Conservation (phyloP, 2,329 filamentous ascomycete species). For the Penicillium sp. region DNA sequence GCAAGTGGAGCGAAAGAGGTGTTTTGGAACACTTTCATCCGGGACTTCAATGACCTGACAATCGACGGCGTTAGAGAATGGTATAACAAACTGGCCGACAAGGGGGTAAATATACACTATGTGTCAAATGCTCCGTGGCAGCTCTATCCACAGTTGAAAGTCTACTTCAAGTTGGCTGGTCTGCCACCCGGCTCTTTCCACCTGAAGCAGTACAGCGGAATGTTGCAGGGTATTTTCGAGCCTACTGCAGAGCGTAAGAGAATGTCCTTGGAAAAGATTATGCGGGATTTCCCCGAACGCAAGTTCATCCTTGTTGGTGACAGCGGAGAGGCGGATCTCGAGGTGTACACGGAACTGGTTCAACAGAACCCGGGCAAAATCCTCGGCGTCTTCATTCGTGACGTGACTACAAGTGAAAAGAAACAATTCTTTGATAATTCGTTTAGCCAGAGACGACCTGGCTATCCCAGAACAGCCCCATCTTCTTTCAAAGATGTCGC, state of each 20-base stretch:
- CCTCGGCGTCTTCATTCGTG: slow-evolving; percentile 85
- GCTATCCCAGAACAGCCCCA: slow-evolving; percentile 19
- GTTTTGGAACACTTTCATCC: slow-evolving; percentile 91
- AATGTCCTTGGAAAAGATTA: slow-evolving; percentile 75
- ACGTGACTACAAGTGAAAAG: slow-evolving; percentile 77
- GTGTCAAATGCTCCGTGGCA: slow-evolving; percentile 99
- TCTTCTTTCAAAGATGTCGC: slow-evolving; percentile 24
- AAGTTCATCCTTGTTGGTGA: slow-evolving; percentile 91
- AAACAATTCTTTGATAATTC: slow-evolving; percentile 75
- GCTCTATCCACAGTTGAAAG: slow-evolving; percentile 81
- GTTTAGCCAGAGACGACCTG: slow-evolving; percentile 26
- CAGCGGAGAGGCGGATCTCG: slow-evolving; percentile 92
- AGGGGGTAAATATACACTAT: slow-evolving; percentile 89
- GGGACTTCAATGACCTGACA: slow-evolving; percentile 74
- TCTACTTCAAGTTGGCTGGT: slow-evolving; percentile 75
- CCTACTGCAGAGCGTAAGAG: slow-evolving; percentile 94
- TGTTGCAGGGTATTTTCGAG: slow-evolving; percentile 97
- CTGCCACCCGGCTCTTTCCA: slow-evolving; percentile 88
- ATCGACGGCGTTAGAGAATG: slow-evolving; percentile 86
- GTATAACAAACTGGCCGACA: slow-evolving; percentile 72
- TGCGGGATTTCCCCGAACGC: slow-evolving; percentile 83
- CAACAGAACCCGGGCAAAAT: slow-evolving; percentile 78
- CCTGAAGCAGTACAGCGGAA: slow-evolving; percentile 91
- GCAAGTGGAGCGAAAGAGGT: slow-evolving; percentile 83
- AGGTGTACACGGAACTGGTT: slow-evolving; percentile 94